Evolutionary conservation across 2,329 filamentous ascomycete genomes (phyloP), one percentile per base, ranked within the genome.

Genomic region (Tolypocladium inflatum): DNA sequence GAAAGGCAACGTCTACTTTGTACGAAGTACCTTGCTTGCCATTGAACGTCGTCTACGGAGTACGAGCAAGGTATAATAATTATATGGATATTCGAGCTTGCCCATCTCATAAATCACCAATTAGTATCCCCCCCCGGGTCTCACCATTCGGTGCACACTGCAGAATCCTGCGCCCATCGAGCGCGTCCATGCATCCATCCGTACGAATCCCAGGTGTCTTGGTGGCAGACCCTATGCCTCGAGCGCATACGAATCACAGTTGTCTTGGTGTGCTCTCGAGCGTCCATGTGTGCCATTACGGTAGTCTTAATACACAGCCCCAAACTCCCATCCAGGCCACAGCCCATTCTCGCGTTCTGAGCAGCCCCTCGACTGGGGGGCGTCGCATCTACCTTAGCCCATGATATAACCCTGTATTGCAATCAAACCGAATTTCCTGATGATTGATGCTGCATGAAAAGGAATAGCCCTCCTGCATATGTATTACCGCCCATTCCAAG

Each of bases 401-500:
- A 23, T 52, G 48, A 57, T 37, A 19, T 53, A 51, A n/a, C n/a
- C 37, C 21, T 33, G 26, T 37, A 42, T 57, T 52, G 37, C 55
- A 53, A 33, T 38, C 38, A 38, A 39, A 54, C 41, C 55, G 48
- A 39, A 23, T 57, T 57, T 57, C 55, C 55, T 57, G 55, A 51
- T 53, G 55, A 43, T 53, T 39, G 48, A 52, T 54, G 33, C 17
- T 30, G 15, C 50, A 56, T 50, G 3, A 38, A 38, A 45, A 43
- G n/a, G 23, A n/a, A 23, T 26, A 35, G 21, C 45, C 55, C 43
- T 37, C 21, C 23, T 39, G 35, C 48, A 51, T 13, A 57, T 42
- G 10, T 33, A 33, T 35, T 41, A 21, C n/a, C 48, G 3, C 13
- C 23, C 15, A 17, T 33, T 50, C 26, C 48, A 13, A 52, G 30